Base-by-base conservation (phyloP, 2,329 filamentous ascomycete species). In the Chaetothyriales sp. region DNA sequence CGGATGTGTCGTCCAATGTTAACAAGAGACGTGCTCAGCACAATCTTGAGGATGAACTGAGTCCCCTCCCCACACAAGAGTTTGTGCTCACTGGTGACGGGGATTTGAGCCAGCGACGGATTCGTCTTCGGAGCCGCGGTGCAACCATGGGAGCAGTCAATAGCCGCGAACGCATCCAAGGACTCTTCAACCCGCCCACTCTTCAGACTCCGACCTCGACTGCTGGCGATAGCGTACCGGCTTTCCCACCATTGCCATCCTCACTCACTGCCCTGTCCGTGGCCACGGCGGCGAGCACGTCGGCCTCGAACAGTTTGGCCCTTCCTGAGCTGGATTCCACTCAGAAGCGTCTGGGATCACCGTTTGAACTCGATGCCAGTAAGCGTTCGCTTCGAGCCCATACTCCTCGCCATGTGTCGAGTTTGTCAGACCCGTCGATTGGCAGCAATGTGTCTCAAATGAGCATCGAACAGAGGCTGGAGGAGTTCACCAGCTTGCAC, bases 91-190 rank as follows among this genome's bases (percentile, higher is more conserved):
- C 57, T 12, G 59, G 59, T 28, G 50, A 51, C 47, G 57, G 57
- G 25, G 73, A 78, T 53, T 68, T 70, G 8, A 73, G 74, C 49
- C 72, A 77, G 57, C 73, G 75, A 50, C 73, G 77, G 26, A 72
- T 79, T 9, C 75, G 79, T 22, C 73, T 79, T 32, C 74, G 79
- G 43, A 79, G 73, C 57, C 75, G 79, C 44, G 79, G 79, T 50
- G 80, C 79, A 59, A 81, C 77, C 46, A 70, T 77, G 20, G 75
- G 78, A 47, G 75, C 78, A 49, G 72, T 77, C 53, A 70, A 70
- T 54, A 70, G 70, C 25, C 68, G 72, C 48, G 72, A 58, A 65
- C 69, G 73, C 49, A 67, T 80, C 32, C 69, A 76, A 44, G 70
- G 73, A 51, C 66, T 80, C 3, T 78, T 80, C 59, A 73, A 71